Conservation (phyloP, 2,329 filamentous ascomycete species). For the Aphanoascus verrucosus region DNA sequence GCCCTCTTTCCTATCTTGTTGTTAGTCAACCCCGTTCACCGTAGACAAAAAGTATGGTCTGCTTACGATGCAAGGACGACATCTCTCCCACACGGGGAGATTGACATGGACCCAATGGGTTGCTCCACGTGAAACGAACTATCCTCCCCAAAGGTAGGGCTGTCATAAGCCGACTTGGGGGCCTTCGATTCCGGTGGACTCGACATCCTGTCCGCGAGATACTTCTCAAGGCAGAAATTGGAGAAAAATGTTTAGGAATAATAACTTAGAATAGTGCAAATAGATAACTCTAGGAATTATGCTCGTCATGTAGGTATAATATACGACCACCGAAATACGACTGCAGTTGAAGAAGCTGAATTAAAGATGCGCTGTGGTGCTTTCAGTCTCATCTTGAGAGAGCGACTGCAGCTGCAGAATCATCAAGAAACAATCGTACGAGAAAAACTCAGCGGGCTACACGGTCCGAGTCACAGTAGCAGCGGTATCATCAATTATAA, state of each 20-base stretch:
- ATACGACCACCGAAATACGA: background rate
- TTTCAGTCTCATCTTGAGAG: slow-evolving; percentile 6
- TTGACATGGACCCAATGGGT: slow-evolving; percentile 76
- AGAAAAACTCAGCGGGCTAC: background rate
- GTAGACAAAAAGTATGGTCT: slow-evolving; percentile 3
- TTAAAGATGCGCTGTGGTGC: background rate
- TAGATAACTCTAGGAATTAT: background rate
- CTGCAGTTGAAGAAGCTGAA: background rate
- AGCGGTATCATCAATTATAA: too few species aligned
- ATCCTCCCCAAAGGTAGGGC: slow-evolving; percentile 76
- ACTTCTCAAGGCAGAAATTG: background rate
- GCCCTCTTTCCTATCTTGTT: slow-evolving; percentile 55
- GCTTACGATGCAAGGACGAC: slow-evolving; percentile 69
- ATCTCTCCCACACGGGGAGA: slow-evolving; percentile 83
- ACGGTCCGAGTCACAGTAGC: too few species aligned
- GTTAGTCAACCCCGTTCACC: slow-evolving; percentile 12
- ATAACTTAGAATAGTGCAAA: background rate
- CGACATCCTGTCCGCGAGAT: slow-evolving; percentile 6
- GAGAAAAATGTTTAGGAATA: background rate
- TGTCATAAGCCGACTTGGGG: slow-evolving; percentile 57
- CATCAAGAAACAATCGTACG: background rate
- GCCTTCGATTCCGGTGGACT: slow-evolving; percentile 24
- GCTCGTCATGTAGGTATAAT: background rate
- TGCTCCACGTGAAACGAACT: slow-evolving; percentile 73
- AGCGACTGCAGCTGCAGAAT: background rate